Conservation (phyloP, 192 early-diverging fungal species). For the Bifiguratus adelaidae region DNA sequence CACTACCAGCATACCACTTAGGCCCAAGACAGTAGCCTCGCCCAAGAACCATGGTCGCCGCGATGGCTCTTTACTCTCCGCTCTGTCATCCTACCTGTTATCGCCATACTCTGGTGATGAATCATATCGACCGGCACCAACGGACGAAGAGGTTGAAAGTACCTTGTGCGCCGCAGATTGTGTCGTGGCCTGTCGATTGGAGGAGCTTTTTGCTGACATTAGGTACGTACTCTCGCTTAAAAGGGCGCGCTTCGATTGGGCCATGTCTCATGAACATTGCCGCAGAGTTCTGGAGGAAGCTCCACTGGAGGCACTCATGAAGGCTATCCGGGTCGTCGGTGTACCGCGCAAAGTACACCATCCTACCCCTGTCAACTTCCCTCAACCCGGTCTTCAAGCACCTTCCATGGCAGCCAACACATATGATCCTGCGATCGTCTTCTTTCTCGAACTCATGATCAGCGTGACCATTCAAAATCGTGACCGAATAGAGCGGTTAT, state of each 20-base stretch:
- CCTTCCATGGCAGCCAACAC: constrained; percentile 13
- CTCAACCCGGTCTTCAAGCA: not conserved
- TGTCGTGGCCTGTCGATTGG: constrained; percentile 56
- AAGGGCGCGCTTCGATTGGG: not conserved
- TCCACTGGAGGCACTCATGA: constrained; percentile 46
- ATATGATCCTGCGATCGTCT: constrained; percentile 54
- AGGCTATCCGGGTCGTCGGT: constrained; percentile 39
- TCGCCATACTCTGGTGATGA: constrained; percentile 49
- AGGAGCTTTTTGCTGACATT: constrained; percentile 62
- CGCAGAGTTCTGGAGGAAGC: constrained; percentile 54
- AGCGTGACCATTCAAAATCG: constrained; percentile 67
- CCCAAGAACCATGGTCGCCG: constrained; percentile 26
- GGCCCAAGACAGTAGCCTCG: constrained; percentile 24
- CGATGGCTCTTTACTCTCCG: constrained; percentile 63
- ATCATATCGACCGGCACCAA: constrained; percentile 43
- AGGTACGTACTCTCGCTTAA: constrained; percentile 23
- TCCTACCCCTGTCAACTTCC: not conserved
- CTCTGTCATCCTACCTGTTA: constrained; percentile 66
- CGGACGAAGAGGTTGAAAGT: constrained; percentile 55
- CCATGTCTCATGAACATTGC: not conserved
- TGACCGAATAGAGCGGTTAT: constrained; percentile 50
- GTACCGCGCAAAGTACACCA: constrained; percentile 2
- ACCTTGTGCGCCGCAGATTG: constrained; percentile 57
- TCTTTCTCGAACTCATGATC: constrained; percentile 69
- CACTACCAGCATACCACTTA: constrained; percentile 51